Percentiles rank a stretch among this genome's conserved stretches.
Evolutionary conservation across 108 stramenopile genomes (phyloP).

Genomic region (Fistulifera solaris): DNA sequence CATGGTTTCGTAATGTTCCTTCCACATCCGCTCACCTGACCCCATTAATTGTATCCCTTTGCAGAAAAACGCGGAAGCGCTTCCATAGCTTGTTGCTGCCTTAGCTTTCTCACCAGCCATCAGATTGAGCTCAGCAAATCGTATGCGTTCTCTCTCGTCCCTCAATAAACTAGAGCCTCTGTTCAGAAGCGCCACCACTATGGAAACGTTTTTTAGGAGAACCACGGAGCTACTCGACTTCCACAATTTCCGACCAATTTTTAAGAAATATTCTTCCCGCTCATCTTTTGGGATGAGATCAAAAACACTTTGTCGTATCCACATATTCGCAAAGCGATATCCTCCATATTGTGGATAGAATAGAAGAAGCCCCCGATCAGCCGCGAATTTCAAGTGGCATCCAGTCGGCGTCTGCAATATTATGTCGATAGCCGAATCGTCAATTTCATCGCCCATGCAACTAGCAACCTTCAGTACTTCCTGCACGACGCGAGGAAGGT

Average conservation of each 20-base stretch:
- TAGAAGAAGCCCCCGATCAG: neutral
- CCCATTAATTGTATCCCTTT: slow-evolving; percentile 9
- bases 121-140: slow-evolving; percentile 9
- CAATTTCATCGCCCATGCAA: slow-evolving; percentile 5
- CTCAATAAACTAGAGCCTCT: neutral
- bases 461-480: slow-evolving; percentile 4
- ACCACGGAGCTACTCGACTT: neutral
- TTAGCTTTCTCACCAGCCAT: slow-evolving; percentile 12
- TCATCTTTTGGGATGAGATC: slow-evolving; percentile 15
- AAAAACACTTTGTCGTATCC: slow-evolving; percentile 33
- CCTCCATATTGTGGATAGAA: neutral
- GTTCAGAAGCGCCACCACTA: slow-evolving; percentile 2
- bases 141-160: slow-evolving; percentile 1
- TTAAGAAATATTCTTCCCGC: neutral
- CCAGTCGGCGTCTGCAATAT: neutral
- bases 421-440: slow-evolving; percentile 1
- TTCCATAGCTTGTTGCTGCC: neutral
- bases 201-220: neutral
- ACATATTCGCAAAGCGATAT: slow-evolving; percentile 32
- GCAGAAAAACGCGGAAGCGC: slow-evolving; percentile 3
- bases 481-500: neutral
- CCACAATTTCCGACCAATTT: slow-evolving; percentile 6
- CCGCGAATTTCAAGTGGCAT: neutral
- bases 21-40: neutral
- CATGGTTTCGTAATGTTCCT: slow-evolving; percentile 8